Evolutionary conservation across 352 stramenopile genomes (phyloP), one percentile per base, ranked within the genome.

Genomic region (Proteromonas lacertae): DNA sequence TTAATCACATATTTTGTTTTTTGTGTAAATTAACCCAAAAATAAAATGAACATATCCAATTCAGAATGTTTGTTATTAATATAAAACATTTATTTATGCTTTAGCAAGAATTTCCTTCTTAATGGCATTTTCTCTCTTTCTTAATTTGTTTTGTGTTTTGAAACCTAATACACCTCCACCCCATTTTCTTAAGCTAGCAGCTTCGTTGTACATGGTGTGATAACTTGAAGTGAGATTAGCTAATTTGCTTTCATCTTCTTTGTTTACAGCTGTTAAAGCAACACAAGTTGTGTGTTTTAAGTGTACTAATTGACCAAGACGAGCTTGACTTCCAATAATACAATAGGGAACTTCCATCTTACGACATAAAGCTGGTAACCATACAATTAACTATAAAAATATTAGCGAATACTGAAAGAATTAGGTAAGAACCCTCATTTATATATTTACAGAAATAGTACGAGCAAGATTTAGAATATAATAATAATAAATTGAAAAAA

Each of bases 301-400:
- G 79, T 96, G 78, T 36, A 93, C 79, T 24, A 98, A 63, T 47
- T 88, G 73, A 19, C 86, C 86, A 23, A 98, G 67, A 59, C 83
- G 77, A 47, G 75, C 67, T 73, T 96, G 96, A 56, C 84, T 75
- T 64, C 96, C 96, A 34, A 98, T 78, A 47, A 98, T 96, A 55
- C 77, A 75, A 63, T 93, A 98, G 14, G 86, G 83, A 48, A 98
- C 78, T 50, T 90, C 69, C 64, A 96, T 93, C 68, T 96, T 94
- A 52, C 82, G 68, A 76, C 79, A 94, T 16, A 96, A 64, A 25
- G 82, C 79, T 19, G 80, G 82, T 33, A 96, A 51, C 69, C 88
- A 95, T 40, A 95, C 66, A 24, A 95, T 80, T 18, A 96, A 60
- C n/a, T n/a, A 55, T 79, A 13, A 31, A 31, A 31, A 13, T 31